Base-by-base conservation (phyloP, 1,284 basidiomycete genomes). In the Papiliotrema nemorosa region DNA sequence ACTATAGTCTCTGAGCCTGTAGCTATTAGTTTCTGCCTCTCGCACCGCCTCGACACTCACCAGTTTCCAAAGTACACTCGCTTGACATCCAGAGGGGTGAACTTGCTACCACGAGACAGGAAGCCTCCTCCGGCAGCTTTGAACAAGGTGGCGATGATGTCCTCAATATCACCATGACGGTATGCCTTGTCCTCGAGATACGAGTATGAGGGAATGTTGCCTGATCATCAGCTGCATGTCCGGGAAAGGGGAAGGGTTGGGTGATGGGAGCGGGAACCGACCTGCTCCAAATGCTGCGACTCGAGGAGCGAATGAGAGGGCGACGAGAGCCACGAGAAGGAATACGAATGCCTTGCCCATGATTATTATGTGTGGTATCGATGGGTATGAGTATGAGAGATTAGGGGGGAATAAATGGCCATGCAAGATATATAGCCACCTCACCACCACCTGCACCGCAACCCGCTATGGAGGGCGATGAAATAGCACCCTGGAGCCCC, bases 121-220 rank as follows among this genome's bases (percentile, higher is more conserved):
- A 82, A 82, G 16, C 80, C 79, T 39, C 82, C 79, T 3, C 79
- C 80, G 21, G 78, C 80, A 46, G 81, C 80, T 74, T 90, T 89
- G 50, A 82, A 74, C 12, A 51, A 39, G 21, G 57, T 60, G 9
- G 50, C 60, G 41, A 70, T 61, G 49, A 65, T 47, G 50, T 45
- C 66, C 63, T 88, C 87, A 55, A 90, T 90, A 72, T 90, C 88
- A 34, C 88, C 88, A 69, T 91, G 88, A 41, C 88, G 78, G 72
- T 87, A 90, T 0, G 88, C 88, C 59, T 80, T 82, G 42, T 87
- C 72, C 55, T 76, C 75, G 26, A 76, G 67, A 49, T 72, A 75
- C 10, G 74, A 72, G 62, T 67, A 74, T 3, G 62, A 61, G 14
- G 73, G 72, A 51, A 75, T 75, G 50, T 75, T 75, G 35, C 72